These are phyloP conservation scores for Backusella mclennaniae DNA, from an alignment of 192 early-diverging fungal species.

Conservation along the genomic window DNA sequence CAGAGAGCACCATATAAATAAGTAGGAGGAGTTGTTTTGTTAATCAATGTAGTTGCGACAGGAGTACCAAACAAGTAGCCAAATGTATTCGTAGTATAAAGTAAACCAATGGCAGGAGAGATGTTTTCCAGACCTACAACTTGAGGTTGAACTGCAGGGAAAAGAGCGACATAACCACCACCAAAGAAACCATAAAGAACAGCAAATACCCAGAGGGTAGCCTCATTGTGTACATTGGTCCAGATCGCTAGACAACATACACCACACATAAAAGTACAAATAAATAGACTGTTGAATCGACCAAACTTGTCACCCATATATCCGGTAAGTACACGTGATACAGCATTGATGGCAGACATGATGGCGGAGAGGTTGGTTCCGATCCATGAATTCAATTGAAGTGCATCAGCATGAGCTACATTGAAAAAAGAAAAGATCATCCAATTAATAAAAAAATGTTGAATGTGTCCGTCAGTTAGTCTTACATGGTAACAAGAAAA, in stretches of 20 bases:
- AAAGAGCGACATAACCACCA: constrained; percentile 46
- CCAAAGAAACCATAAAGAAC: constrained; percentile 46
- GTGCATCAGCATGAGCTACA: constrained; percentile 14
- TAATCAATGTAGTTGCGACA: constrained; percentile 34
- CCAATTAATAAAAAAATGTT: not conserved
- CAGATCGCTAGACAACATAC: constrained; percentile 44
- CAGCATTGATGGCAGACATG: constrained; percentile 48
- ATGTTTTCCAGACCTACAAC: constrained; percentile 38
- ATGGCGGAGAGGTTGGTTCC: constrained; percentile 42
- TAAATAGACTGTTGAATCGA: constrained; percentile 42
- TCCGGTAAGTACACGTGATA: constrained; percentile 41
- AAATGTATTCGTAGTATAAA: constrained; percentile 43
- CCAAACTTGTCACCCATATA: constrained; percentile 45
- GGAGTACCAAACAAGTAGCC: constrained; percentile 43
- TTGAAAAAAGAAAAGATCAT: not conserved
- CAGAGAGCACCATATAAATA: constrained; percentile 21
- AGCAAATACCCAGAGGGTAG: constrained; percentile 39
- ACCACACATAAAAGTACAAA: constrained; percentile 42
- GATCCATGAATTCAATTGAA: constrained; percentile 28
- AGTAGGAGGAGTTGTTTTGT: constrained; percentile 7
- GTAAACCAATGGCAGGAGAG: constrained; percentile 35
- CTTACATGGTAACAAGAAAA: constrained; percentile 35
- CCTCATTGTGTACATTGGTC: constrained; percentile 40
- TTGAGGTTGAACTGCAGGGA: constrained; percentile 37
- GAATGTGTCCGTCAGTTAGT: not conserved